phyloP scores from a whole-genome alignment of 139 green algal species.

The Chlamydomonas schloesseri region DNA sequence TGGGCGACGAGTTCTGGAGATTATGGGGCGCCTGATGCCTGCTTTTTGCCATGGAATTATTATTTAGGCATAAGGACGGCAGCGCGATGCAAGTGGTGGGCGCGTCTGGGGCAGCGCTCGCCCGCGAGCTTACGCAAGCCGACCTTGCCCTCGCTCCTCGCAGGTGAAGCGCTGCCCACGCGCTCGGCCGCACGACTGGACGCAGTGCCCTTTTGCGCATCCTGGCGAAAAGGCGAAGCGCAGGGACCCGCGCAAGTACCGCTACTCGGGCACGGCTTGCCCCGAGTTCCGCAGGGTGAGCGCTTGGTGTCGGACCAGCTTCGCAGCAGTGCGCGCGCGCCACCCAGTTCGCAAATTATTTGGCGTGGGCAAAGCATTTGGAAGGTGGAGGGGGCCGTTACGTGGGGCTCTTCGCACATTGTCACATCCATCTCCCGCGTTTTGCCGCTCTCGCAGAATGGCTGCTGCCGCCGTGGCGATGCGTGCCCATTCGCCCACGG shows the following conservation, averaged over 20 bases:
- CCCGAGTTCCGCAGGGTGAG: constrained; percentile 89
- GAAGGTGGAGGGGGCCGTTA: too few relatives aligned
- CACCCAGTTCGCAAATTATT: too few relatives aligned
- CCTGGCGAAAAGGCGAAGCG: constrained; percentile 95
- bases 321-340: too few relatives aligned
- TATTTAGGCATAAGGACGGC: too few relatives aligned
- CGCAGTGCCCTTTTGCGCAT: constrained; percentile 95
- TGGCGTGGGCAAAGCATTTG: too few relatives aligned
- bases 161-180: constrained; percentile 80
- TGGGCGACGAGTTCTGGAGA: not conserved
- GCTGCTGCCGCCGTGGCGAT: constrained; percentile 86
- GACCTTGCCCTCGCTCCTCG: not conserved
- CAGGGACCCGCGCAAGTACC: constrained; percentile 85
- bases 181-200: constrained; percentile 88
- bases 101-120: not conserved
- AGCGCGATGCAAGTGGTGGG: too few relatives aligned
- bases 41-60: too few relatives aligned
- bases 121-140: not conserved
- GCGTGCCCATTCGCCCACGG: constrained; percentile 94
- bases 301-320: not conserved
- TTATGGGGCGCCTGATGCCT: not conserved
- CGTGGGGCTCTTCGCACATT: too few relatives aligned
- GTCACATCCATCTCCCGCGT: too few relatives aligned
- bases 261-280: constrained; percentile 94
- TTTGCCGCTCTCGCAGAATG: constrained; percentile 63